A percentile compares a stretch with the other conserved stretches of the same genome.
Conservation (phyloP, 2,329 filamentous ascomycete genomes). For the Xylaria sp. region DNA sequence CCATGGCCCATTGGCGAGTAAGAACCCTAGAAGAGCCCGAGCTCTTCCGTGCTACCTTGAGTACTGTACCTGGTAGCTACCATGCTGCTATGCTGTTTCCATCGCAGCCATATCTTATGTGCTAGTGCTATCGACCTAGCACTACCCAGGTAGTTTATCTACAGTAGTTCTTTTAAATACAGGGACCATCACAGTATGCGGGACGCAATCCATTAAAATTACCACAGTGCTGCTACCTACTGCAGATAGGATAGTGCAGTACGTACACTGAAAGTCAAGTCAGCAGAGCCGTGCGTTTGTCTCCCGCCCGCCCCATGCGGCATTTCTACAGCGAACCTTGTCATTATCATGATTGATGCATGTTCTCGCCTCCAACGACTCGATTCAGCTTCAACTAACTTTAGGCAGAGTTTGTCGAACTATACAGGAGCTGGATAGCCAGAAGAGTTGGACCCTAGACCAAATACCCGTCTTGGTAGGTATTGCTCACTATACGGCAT, state of each 20-base stretch:
- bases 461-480: no score
- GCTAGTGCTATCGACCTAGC: no score
- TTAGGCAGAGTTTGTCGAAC: not conserved
- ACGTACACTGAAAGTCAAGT: no score
- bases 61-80: no score
- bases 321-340: conserved; percentile 16
- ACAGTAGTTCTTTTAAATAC: no score
- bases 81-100: conserved; percentile 9
- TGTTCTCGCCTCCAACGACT: not conserved
- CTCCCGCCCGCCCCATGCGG: conserved; percentile 8
- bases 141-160: no score
- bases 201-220: not conserved
- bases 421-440: no score
- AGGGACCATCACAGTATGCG: not conserved
- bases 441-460: no score
- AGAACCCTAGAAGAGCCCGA: conserved; percentile 21
- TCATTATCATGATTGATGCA: not conserved
- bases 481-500: no score
- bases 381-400: not conserved
- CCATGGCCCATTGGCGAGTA: conserved; percentile 27
- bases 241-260: not conserved
- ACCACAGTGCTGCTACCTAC: not conserved
- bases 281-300: not conserved
- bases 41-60: conserved; percentile 19
- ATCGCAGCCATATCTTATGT: no score